phyloP scores from a whole-genome alignment of 805 yeast species.

The Saccharomycopsis sp. region DNA sequence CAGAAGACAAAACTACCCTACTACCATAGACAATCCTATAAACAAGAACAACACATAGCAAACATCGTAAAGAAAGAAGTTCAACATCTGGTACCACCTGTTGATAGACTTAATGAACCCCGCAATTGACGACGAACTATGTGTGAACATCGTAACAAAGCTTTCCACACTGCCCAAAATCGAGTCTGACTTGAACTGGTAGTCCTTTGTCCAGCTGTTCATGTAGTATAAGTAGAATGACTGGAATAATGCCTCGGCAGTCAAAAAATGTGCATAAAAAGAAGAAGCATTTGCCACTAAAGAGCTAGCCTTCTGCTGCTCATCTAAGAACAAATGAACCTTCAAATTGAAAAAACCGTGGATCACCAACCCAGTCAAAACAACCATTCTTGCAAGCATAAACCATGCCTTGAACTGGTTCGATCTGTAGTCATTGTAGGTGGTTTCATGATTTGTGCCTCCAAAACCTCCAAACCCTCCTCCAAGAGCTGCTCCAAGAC shows the following conservation, averaged over 20 bases:
- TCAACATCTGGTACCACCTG: constrained; percentile 17
- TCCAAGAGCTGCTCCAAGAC: neutral
- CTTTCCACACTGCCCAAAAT: constrained; percentile 7
- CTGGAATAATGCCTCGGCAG: constrained; percentile 8
- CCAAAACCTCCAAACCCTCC: neutral
- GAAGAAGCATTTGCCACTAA: neutral
- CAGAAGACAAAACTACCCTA: neutral
- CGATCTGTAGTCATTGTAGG: constrained; percentile 11
- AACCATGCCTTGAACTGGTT: constrained; percentile 16
- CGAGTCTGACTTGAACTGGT: constrained; percentile 16
- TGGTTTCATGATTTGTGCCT: neutral
- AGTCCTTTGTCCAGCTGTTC: constrained; percentile 1
- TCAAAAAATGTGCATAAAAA: constrained; percentile 11
- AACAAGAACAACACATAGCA: constrained; percentile 8
- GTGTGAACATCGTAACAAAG: neutral
- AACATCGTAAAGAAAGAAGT: constrained; percentile 13
- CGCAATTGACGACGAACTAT: neutral
- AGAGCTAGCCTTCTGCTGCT: neutral
- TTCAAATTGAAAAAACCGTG: constrained; percentile 8
- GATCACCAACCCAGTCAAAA: constrained; percentile 3
- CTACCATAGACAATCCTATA: constrained; percentile 3
- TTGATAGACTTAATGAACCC: constrained; percentile 4
- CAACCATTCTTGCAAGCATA: constrained; percentile 7
- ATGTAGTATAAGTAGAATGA: constrained; percentile 6
- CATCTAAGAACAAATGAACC: constrained; percentile 1